Conservation (phyloP, 305 asterid species). For the Fraxinus baroniana region DNA sequence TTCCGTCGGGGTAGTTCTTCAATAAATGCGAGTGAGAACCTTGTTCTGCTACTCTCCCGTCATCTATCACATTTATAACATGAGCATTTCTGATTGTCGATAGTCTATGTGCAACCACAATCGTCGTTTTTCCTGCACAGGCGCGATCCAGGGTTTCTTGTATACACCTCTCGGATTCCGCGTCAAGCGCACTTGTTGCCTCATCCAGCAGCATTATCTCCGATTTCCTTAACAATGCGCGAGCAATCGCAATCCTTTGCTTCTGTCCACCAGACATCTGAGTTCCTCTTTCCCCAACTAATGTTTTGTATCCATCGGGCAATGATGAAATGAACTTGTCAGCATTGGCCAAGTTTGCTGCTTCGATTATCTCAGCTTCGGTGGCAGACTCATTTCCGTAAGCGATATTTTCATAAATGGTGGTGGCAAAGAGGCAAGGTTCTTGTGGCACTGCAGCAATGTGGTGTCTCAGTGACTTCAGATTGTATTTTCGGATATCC, state of each 20-base stretch:
- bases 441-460: constrained; percentile 92
- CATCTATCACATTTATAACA: constrained; percentile 88
- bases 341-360: constrained; percentile 82
- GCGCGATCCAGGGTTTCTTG: constrained; percentile 85
- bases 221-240: constrained; percentile 82
- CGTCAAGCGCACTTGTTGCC: constrained; percentile 94
- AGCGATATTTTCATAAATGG: constrained; percentile 85
- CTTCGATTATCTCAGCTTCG: constrained; percentile 84
- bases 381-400: constrained; percentile 87
- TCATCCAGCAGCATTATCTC: constrained; percentile 90
- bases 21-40: constrained; percentile 88
- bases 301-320: constrained; percentile 90
- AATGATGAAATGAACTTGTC: constrained; percentile 82
- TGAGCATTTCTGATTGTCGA: constrained; percentile 82
- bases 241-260: constrained; percentile 91
- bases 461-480: constrained; percentile 73
- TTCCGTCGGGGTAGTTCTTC: constrained; percentile 78
- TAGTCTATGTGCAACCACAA: constrained; percentile 91
- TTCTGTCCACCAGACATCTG: constrained; percentile 96
- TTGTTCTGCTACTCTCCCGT: constrained; percentile 91
- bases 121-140: constrained; percentile 77
- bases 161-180: constrained; percentile 84
- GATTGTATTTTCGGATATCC: constrained; percentile 82
- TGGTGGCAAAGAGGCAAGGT: constrained; percentile 85
- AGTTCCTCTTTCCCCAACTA: constrained; percentile 78